phyloP scores from a whole-genome alignment of 192 early-diverging fungal genomes.

The Phycomyces nitens region DNA sequence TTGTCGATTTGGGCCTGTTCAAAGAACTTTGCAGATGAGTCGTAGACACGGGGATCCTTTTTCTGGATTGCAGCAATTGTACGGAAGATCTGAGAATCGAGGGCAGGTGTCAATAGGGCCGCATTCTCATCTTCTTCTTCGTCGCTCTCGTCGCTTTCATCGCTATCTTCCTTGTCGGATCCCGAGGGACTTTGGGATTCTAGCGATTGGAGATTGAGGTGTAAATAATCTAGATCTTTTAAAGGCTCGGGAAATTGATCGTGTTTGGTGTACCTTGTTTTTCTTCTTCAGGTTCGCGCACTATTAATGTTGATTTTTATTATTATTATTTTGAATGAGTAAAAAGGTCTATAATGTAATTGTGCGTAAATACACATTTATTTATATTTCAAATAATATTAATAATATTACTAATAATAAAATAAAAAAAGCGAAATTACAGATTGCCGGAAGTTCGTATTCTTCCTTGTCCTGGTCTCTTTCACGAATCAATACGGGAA shows the following conservation, averaged over 20 bases:
- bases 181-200: too few species aligned
- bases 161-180: background rate
- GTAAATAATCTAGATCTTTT: too few species aligned
- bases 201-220: too few species aligned
- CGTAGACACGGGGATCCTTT: conserved; percentile 81
- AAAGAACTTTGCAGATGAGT: conserved; percentile 75
- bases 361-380: too few species aligned
- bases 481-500: background rate
- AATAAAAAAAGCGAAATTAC: background rate
- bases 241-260: too few species aligned
- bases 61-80: conserved; percentile 79
- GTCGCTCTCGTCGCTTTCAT: conserved; percentile 27
- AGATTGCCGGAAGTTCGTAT: background rate
- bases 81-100: conserved; percentile 92
- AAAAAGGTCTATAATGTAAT: too few species aligned
- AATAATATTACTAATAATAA: too few species aligned
- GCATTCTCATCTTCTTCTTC: conserved; percentile 79
- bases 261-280: background rate
- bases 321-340: too few species aligned
- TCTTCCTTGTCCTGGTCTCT: background rate
- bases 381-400: too few species aligned
- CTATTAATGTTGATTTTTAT: background rate
- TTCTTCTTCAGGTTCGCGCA: background rate
- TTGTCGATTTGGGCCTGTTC: conserved; percentile 58
- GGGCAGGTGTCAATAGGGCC: conserved; percentile 79